Evolutionary conservation across 495 filamentous ascomycete species (phyloP).

Genomic region (Penicillium mononematosum): DNA sequence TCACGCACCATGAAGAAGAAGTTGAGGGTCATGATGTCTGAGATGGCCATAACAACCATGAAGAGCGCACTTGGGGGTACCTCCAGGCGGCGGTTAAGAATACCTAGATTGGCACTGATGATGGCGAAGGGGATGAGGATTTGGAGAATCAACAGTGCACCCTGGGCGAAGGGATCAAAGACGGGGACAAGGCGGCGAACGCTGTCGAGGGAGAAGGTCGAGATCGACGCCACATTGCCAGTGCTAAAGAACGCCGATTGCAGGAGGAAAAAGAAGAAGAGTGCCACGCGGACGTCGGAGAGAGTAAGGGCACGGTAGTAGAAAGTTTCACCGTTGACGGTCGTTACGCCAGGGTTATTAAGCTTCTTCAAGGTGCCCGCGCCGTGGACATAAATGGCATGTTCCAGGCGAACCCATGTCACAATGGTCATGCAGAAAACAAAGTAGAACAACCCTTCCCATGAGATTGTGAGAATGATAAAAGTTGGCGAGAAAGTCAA

Average conservation of each 20-base stretch:
- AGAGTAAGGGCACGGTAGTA: conserved; percentile 72
- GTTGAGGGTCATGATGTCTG: conserved; percentile 89
- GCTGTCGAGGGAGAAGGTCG: conserved; percentile 89
- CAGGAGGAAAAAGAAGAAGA: conserved; percentile 93
- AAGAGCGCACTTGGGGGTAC: conserved; percentile 82
- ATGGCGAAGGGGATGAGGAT: conserved; percentile 91
- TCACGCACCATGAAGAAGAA: conserved; percentile 98
- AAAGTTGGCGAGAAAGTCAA: conserved; percentile 91
- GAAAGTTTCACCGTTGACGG: conserved; percentile 39
- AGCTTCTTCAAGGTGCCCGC: conserved; percentile 28
- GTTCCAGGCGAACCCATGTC: conserved; percentile 88
- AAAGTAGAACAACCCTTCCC: conserved; percentile 96
- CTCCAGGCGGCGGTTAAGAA: conserved; percentile 82
- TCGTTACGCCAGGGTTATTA: conserved; percentile 29
- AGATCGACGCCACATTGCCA: conserved; percentile 93
- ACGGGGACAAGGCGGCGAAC: conserved; percentile 90
- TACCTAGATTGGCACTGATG: conserved; percentile 89
- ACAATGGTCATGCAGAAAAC: conserved; percentile 80
- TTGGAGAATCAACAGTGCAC: conserved; percentile 83
- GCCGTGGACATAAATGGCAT: conserved; percentile 66
- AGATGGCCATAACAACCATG: conserved; percentile 90
- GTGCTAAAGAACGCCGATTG: conserved; percentile 97
- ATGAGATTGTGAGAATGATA: conserved; percentile 95
- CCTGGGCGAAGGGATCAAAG: conserved; percentile 92
- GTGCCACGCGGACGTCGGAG: conserved; percentile 76